Percentiles rank a stretch among this genome's conserved stretches.
Evolutionary conservation across 2,329 filamentous ascomycete genomes (phyloP).

Genomic region (Colletotrichum liriopes): DNA sequence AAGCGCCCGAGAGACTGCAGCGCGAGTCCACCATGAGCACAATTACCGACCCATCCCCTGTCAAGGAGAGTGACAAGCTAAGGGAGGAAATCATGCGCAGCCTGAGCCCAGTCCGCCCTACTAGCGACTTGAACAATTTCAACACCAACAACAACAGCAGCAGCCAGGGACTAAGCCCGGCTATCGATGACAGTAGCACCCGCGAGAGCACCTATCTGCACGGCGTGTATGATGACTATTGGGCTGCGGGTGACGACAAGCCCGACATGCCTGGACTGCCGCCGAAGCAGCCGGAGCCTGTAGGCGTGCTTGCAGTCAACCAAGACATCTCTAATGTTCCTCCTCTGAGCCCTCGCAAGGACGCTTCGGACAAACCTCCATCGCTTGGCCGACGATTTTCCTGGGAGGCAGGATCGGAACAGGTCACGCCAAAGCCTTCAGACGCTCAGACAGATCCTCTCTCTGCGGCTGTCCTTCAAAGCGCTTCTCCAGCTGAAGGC

Average conservation of each 20-base stretch:
- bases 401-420: slow-evolving; percentile 57
- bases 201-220: slow-evolving; percentile 76
- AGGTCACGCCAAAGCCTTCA: slow-evolving; percentile 19
- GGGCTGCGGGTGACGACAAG: slow-evolving; percentile 66
- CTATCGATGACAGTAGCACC: slow-evolving; percentile 28
- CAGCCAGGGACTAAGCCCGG: slow-evolving; percentile 2
- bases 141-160: slow-evolving; percentile 2
- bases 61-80: slow-evolving; percentile 80
- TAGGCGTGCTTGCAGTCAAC: slow-evolving; percentile 5
- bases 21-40: slow-evolving; percentile 65
- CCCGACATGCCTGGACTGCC: slow-evolving; percentile 27
- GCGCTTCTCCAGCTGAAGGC: not conserved
- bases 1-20: slow-evolving; percentile 54
- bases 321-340: slow-evolving; percentile 28
- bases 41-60: slow-evolving; percentile 64
- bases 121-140: slow-evolving; percentile 37
- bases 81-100: slow-evolving; percentile 83
- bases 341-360: slow-evolving; percentile 43
- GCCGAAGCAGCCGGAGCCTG: slow-evolving; percentile 10
- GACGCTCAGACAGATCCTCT: slow-evolving; percentile 21
- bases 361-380: slow-evolving; percentile 16
- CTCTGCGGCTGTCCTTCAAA: slow-evolving; percentile 1
- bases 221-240: slow-evolving; percentile 79
- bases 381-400: slow-evolving; percentile 55
- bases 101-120: slow-evolving; percentile 66